A percentile compares a stretch with the other conserved stretches of the same genome.
Evolutionary conservation across 495 filamentous ascomycete genomes (phyloP).

Genomic region (Penicillium lagena): DNA sequence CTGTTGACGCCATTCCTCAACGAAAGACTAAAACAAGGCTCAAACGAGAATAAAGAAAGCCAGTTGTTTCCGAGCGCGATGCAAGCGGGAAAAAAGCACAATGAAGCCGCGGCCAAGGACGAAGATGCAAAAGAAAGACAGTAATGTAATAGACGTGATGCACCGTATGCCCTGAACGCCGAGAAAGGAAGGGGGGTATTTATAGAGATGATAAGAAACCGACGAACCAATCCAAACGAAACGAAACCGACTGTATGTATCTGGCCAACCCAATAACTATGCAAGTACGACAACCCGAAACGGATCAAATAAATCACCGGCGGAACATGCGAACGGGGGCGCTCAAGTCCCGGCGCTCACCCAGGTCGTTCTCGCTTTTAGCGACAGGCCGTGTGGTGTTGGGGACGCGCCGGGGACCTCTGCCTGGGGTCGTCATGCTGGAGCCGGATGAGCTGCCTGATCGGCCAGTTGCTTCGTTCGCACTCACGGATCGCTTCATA

Average conservation of each 20-base stretch:
- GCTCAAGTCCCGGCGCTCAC: constrained; percentile 32
- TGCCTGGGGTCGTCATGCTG: constrained; percentile 14
- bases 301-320: constrained; percentile 12
- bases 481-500: constrained; percentile 37
- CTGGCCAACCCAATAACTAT: too few species aligned
- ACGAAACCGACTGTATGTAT: background rate
- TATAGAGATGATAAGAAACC: constrained; percentile 14
- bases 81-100: constrained; percentile 4
- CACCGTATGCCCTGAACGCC: too few species aligned
- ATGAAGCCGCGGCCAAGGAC: background rate
- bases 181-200: constrained; percentile 8
- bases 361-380: constrained; percentile 20
- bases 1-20: constrained; percentile 8
- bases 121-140: constrained; percentile 9
- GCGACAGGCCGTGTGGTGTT: constrained; percentile 23
- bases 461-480: constrained; percentile 27
- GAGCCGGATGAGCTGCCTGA: constrained; percentile 18
- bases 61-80: constrained; percentile 5
- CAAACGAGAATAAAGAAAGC: background rate
- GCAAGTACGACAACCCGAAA: too few species aligned
- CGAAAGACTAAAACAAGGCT: background rate
- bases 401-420: constrained; percentile 30
- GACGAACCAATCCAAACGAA: constrained; percentile 7
- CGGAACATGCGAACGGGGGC: constrained; percentile 35
- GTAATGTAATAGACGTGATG: constrained; percentile 9